Base-by-base conservation (phyloP, 2,329 filamentous ascomycete genomes). In the Nigrospora sphaerica region DNA sequence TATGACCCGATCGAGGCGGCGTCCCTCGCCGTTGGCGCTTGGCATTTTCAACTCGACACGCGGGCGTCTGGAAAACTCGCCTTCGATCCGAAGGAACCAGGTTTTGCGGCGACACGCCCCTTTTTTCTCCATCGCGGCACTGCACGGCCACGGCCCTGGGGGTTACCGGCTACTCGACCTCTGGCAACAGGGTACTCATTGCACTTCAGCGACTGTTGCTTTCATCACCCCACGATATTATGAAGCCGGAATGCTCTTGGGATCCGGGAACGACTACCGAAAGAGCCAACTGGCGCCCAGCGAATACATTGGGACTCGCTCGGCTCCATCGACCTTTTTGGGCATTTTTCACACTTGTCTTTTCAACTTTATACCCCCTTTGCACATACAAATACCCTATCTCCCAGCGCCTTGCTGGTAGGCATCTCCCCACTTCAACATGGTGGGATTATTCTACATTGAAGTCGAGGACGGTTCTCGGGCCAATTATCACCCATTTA, bases 11-110 rank as follows among this genome's bases (percentile, higher is more conserved):
- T 58, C 51, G 49, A 58, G 51, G 46, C 50, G 57, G 56, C 53
- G 54, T 54, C 58, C 49, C 50, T 57, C 53, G 46, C 52, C 55
- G 52, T 57, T 56, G 57, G 45, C 48, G 49, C 49, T 47, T 49
- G 32, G 53, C 52, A 49, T 56, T 45, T 48, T 56, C 44, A 53
- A 50, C 44, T 50, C 23, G 44, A 55, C 50, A 52, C 47, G 41
- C 53, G 55, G n/a, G 56, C 53, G 51, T 59, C 54, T 52, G 48
- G 48, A 37, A 33, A 13, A 45, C 48, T 38, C 32, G 44, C 52
- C 43, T 42, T 31, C 49, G 46, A 54, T 49, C 51, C 51, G 46
- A 44, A 43, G 50, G 49, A 45, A 47, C 43, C 33, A 35, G 40
- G 49, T 45, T 42, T 46, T 45, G 41, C 52, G 55, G 53, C 54